A percentile compares a stretch with the other conserved stretches of the same genome.
These are phyloP conservation scores for Solanum dulcamara DNA, from an alignment of 257 asterid genomes.

Conservation along the genomic window DNA sequence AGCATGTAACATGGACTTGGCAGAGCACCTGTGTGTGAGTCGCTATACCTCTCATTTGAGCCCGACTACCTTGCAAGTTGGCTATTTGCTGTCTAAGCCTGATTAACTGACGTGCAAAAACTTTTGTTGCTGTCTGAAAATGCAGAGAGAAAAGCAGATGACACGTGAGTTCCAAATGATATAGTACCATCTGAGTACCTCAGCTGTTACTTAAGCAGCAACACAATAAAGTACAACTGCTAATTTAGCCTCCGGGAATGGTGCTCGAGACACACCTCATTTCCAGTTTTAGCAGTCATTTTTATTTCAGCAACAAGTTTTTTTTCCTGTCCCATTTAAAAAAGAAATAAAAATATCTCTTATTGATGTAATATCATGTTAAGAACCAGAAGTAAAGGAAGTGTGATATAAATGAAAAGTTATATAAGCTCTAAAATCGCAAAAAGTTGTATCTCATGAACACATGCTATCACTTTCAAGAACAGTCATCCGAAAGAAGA, in stretches of 20 bases:
- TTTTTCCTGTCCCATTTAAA: conserved; percentile 60
- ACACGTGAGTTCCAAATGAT: background rate
- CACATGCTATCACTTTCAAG: background rate
- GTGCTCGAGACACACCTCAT: conserved; percentile 46
- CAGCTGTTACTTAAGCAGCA: background rate
- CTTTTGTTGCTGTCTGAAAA: conserved; percentile 73
- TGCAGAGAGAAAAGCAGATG: background rate
- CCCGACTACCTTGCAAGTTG: conserved; percentile 86
- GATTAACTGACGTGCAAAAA: conserved; percentile 78
- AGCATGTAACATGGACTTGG: conserved; percentile 1
- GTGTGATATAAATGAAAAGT: background rate
- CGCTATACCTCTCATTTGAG: conserved; percentile 91
- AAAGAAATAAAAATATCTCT: background rate
- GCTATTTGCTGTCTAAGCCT: conserved; percentile 93
- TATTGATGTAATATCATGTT: background rate
- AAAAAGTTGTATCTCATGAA: background rate
- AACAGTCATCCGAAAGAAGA: background rate
- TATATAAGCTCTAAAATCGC: background rate
- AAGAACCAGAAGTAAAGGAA: background rate
- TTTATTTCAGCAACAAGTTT: conserved; percentile 89
- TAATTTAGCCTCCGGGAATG: background rate
- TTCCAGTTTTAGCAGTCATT: conserved; percentile 94
- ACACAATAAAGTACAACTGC: background rate
- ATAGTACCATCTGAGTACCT: background rate
- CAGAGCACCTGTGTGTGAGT: conserved; percentile 79